A percentile compares a stretch with the other conserved stretches of the same genome.
phyloP scores from a whole-genome alignment of 2,329 filamentous ascomycete genomes.

The Cyclaneusma minus region DNA sequence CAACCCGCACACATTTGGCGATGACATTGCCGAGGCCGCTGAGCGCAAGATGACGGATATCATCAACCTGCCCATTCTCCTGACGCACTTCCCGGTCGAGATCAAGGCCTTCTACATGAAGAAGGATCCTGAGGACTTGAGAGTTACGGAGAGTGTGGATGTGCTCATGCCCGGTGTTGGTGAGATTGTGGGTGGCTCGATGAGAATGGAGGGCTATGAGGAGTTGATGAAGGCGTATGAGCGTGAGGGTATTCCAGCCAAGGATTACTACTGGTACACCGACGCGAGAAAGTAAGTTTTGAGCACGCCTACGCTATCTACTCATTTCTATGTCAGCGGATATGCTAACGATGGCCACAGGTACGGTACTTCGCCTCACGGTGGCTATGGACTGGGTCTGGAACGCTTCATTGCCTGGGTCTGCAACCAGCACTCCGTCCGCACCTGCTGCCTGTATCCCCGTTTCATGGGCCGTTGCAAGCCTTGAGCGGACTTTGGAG shows the following conservation, averaged over 20 bases:
- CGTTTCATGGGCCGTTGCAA: slow-evolving; percentile 71
- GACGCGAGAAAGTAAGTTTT: slow-evolving; percentile 59
- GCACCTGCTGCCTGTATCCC: slow-evolving; percentile 59
- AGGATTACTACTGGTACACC: slow-evolving; percentile 95
- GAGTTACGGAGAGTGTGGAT: slow-evolving; percentile 90
- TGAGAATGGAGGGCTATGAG: slow-evolving; percentile 88
- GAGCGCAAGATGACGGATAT: slow-evolving; percentile 95
- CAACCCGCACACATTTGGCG: slow-evolving; percentile 78
- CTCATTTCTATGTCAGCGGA: neutral
- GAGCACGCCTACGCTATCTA: neutral
- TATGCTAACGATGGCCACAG: slow-evolving; percentile 23
- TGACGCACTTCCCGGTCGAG: slow-evolving; percentile 91
- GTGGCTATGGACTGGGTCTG: slow-evolving; percentile 82
- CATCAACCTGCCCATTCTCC: slow-evolving; percentile 88
- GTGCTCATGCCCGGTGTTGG: slow-evolving; percentile 79
- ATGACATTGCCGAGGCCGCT: slow-evolving; percentile 95
- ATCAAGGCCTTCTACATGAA: slow-evolving; percentile 99
- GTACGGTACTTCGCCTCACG: slow-evolving; percentile 84
- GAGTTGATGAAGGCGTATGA: slow-evolving; percentile 82
- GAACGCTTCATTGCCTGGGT: slow-evolving; percentile 60
- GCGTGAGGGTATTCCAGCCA: slow-evolving; percentile 69
- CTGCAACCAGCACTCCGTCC: slow-evolving; percentile 46
- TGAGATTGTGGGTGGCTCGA: slow-evolving; percentile 90
- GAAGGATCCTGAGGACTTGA: slow-evolving; percentile 60
- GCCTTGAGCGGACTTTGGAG: slow-evolving; percentile 47